These are phyloP conservation scores for Hansfordia pulvinata DNA, from an alignment of 2,329 filamentous ascomycete genomes.

Conservation along the genomic window DNA sequence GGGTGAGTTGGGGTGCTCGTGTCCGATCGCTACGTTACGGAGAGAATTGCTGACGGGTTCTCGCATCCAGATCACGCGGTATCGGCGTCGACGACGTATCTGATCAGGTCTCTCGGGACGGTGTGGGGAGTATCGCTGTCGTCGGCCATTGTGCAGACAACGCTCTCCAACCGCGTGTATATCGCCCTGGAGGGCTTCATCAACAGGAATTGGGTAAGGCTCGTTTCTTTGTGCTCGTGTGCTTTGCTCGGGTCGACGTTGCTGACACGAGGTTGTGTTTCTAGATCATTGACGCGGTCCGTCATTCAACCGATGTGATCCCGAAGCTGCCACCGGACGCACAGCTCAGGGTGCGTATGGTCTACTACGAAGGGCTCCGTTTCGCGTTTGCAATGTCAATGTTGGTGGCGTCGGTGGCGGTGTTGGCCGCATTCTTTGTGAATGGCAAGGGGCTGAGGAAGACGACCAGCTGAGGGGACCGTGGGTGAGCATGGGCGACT, in stretches of 20 bases:
- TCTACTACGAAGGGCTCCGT: constrained; percentile 45
- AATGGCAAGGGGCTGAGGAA: constrained; percentile 18
- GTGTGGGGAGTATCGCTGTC: constrained; percentile 53
- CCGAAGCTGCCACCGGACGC: constrained; percentile 39
- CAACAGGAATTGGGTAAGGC: constrained; percentile 42
- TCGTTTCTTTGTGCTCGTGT: constrained; percentile 4
- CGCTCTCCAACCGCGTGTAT: constrained; percentile 38
- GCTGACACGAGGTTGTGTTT: constrained; percentile 3
- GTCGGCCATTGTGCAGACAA: constrained; percentile 49
- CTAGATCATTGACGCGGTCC: constrained; percentile 46
- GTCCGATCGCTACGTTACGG: background rate
- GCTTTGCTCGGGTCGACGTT: too few species aligned
- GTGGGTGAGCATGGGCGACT: too few species aligned
- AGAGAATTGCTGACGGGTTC: constrained; percentile 3
- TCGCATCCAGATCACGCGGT: constrained; percentile 41
- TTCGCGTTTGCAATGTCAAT: constrained; percentile 43
- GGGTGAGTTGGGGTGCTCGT: constrained; percentile 25
- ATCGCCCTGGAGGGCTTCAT: constrained; percentile 37
- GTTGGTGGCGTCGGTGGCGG: constrained; percentile 31
- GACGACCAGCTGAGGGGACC: too few species aligned
- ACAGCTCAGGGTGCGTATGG: constrained; percentile 38
- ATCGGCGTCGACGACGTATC: constrained; percentile 47
- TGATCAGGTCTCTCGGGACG: constrained; percentile 47
- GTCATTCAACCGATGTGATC: constrained; percentile 45
- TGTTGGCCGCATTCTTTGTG: constrained; percentile 31